phyloP scores from a whole-genome alignment of 2,329 filamentous ascomycete genomes.

The Lomentospora prolificans region DNA sequence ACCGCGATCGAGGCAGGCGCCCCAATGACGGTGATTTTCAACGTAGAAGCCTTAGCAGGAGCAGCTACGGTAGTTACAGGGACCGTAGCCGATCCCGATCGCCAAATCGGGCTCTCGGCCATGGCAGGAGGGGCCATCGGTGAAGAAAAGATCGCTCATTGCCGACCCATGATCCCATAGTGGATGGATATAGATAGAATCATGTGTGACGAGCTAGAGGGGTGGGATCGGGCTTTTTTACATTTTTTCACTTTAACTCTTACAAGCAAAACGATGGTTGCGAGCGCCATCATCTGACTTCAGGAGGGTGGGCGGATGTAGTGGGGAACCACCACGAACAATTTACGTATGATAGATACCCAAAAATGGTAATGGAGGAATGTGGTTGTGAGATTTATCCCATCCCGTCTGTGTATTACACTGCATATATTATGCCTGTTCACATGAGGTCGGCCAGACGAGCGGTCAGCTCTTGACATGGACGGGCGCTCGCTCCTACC shows the following conservation, averaged over 20 bases:
- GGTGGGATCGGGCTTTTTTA: neutral
- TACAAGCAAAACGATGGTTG: neutral
- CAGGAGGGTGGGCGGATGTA: neutral
- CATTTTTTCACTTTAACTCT: neutral
- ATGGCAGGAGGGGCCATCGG: conserved; percentile 15
- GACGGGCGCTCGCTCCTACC: too few species aligned
- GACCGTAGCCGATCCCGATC: conserved; percentile 28
- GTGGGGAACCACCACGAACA: neutral
- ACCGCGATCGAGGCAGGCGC: conserved; percentile 5
- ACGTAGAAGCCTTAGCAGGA: conserved; percentile 38
- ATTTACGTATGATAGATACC: neutral
- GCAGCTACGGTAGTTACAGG: conserved; percentile 32
- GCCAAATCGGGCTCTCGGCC: conserved; percentile 23
- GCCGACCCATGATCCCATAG: neutral
- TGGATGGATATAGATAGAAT: neutral
- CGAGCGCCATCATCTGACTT: neutral
- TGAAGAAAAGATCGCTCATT: neutral
- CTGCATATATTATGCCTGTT: neutral
- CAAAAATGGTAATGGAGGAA: neutral
- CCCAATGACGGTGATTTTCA: conserved; percentile 23
- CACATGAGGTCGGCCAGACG: neutral
- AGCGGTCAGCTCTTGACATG: neutral
- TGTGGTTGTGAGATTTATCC: neutral
- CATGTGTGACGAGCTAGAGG: neutral
- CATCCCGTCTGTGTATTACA: neutral